phyloP scores from a whole-genome alignment of 257 asterid genomes.

The Nicotiana attenuata region DNA sequence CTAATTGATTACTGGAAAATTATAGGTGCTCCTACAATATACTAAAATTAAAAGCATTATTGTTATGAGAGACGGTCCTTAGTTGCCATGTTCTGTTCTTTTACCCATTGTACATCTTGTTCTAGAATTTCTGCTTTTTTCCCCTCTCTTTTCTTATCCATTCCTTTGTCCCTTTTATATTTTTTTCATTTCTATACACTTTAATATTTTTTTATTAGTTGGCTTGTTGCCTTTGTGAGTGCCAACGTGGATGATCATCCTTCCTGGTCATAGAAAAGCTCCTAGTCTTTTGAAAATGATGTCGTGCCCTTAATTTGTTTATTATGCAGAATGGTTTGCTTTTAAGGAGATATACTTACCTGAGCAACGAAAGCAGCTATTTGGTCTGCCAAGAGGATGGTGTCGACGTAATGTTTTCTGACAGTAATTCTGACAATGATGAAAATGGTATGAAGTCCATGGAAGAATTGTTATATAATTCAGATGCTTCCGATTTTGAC shows the following conservation, averaged over 20 bases:
- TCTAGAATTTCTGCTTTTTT: not conserved
- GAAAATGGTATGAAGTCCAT: slow-evolving; percentile 31
- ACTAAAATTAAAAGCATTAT: not conserved
- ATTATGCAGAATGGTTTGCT: slow-evolving; percentile 75
- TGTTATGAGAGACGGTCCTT: not conserved
- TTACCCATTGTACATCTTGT: not conserved
- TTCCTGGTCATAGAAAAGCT: slow-evolving; percentile 5
- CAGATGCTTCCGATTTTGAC: slow-evolving; percentile 43
- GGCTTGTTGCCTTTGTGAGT: not conserved
- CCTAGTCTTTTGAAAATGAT: slow-evolving; percentile 17
- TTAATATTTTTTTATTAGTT: not conserved
- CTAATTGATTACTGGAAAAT: not conserved
- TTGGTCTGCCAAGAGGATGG: slow-evolving; percentile 75
- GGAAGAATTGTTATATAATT: slow-evolving; percentile 37
- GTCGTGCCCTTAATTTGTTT: slow-evolving; percentile 14
- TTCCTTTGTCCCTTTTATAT: not conserved
- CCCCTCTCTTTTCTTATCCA: not conserved
- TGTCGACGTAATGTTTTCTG: slow-evolving; percentile 64
- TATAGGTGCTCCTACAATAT: not conserved
- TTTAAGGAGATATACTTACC: slow-evolving; percentile 61
- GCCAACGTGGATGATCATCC: not conserved
- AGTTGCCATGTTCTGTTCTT: not conserved
- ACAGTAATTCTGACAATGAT: slow-evolving; percentile 32
- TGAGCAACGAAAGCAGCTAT: slow-evolving; percentile 87
- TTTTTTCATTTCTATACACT: not conserved